Evolutionary conservation across 495 filamentous ascomycete species (phyloP).

Genomic region (Penicillium cosmopolitanum): DNA sequence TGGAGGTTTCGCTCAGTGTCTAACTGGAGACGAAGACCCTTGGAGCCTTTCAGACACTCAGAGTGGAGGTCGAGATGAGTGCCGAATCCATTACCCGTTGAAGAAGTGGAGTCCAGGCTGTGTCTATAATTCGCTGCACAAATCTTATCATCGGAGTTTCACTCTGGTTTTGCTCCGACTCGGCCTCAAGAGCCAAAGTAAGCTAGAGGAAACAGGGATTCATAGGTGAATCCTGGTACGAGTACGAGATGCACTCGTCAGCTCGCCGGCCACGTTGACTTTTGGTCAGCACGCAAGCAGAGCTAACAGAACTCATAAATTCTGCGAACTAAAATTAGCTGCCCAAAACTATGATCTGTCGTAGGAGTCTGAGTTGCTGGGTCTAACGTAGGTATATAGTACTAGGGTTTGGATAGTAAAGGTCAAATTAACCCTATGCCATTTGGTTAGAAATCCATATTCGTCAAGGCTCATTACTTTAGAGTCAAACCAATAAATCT

Average conservation of each 20-base stretch:
- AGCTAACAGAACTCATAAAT: too few relatives aligned
- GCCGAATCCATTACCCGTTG: constrained; percentile 6
- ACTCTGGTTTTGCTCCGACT: neutral
- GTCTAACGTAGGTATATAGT: too few relatives aligned
- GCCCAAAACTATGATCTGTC: too few relatives aligned
- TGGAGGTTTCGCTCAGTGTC: too few relatives aligned
- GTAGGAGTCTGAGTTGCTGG: too few relatives aligned
- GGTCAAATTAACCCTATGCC: too few relatives aligned
- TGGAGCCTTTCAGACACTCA: neutral
- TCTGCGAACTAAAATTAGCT: too few relatives aligned
- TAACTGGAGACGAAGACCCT: too few relatives aligned
- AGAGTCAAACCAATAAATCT: too few relatives aligned
- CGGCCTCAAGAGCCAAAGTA: neutral
- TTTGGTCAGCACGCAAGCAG: neutral
- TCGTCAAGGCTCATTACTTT: too few relatives aligned
- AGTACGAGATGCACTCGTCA: neutral
- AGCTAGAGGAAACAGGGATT: neutral
- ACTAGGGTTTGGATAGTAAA: too few relatives aligned
- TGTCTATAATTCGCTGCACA: neutral
- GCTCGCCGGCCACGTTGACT: neutral
- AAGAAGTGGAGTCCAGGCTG: neutral
- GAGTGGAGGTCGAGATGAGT: constrained; percentile 8
- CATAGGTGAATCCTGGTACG: neutral
- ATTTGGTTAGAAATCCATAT: too few relatives aligned
- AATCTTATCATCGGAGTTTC: constrained; percentile 1